phyloP scores from a whole-genome alignment of 768 basidiomycete species.

The Aureoboletus auriporus region DNA sequence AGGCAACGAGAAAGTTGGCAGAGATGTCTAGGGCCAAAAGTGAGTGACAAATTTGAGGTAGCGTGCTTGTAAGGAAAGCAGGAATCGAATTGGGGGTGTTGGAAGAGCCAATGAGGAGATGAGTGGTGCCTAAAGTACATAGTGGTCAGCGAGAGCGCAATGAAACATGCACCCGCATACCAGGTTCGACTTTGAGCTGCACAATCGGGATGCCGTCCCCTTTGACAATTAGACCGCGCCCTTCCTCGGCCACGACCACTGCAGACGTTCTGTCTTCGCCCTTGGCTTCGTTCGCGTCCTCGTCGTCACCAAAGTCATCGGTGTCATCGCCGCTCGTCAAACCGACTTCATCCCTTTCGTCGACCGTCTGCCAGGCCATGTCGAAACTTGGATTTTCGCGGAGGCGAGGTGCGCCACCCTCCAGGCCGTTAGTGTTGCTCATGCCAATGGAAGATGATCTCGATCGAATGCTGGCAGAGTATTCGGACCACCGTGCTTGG shows the following conservation, averaged over 20 bases:
- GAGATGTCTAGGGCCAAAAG: conserved; percentile 94
- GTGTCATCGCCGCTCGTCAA: conserved; percentile 52
- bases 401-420: conserved; percentile 41
- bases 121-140: conserved; percentile 71
- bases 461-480: conserved; percentile 59
- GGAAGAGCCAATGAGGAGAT: conserved; percentile 85
- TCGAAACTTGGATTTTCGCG: conserved; percentile 73
- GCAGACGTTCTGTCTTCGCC: conserved; percentile 75
- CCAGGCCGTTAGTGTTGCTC: conserved; percentile 37
- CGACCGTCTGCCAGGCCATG: conserved; percentile 67
- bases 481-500: conserved; percentile 72
- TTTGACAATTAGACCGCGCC: conserved; percentile 76
- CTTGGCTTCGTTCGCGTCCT: conserved; percentile 45
- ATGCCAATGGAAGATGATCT: conserved; percentile 66
- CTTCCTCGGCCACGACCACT: conserved; percentile 77
- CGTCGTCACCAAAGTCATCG: conserved; percentile 49
- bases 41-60: conserved; percentile 72
- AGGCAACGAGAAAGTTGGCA: conserved; percentile 75
- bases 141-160: conserved; percentile 1
- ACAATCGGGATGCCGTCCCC: conserved; percentile 58
- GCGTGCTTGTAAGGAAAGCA: conserved; percentile 59
- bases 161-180: conserved; percentile 39
- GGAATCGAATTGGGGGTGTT: conserved; percentile 75
- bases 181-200: conserved; percentile 65
- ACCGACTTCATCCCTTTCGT: conserved; percentile 65